Conservation (phyloP, 139 green algal species). For the Haematococcus sp. region DNA sequence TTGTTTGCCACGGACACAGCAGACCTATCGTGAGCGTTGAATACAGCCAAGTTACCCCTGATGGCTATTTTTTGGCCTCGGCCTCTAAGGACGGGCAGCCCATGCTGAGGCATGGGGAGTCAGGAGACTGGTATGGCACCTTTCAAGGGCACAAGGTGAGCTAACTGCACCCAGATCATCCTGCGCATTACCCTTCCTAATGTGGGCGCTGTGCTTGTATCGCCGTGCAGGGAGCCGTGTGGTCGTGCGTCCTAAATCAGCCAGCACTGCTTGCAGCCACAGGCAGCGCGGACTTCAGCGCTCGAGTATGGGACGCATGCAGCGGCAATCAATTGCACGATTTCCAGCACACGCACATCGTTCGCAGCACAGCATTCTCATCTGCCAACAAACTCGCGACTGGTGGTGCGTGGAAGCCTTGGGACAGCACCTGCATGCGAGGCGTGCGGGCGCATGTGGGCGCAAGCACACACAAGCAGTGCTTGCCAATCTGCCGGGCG, state of each 20-base stretch:
- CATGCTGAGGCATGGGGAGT: slow-evolving; percentile 94
- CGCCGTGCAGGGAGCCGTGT: slow-evolving; percentile 83
- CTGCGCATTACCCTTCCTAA: background rate
- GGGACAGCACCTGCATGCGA: background rate
- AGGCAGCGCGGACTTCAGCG: slow-evolving; percentile 92
- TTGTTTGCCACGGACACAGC: slow-evolving; percentile 95
- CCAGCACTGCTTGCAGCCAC: slow-evolving; percentile 86
- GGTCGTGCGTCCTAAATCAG: slow-evolving; percentile 86
- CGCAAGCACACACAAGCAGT: too few relatives aligned
- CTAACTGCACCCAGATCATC: background rate
- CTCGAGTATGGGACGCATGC: slow-evolving; percentile 93
- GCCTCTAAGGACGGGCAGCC: slow-evolving; percentile 96
- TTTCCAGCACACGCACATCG: slow-evolving; percentile 95
- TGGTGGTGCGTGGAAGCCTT: slow-evolving; percentile 47
- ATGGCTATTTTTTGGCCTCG: slow-evolving; percentile 93
- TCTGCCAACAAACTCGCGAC: slow-evolving; percentile 57
- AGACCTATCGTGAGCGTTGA: slow-evolving; percentile 94
- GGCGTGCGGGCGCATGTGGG: background rate
- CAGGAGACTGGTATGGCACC: slow-evolving; percentile 98
- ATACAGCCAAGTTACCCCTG: slow-evolving; percentile 91
- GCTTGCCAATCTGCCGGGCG: too few relatives aligned
- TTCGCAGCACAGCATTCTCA: slow-evolving; percentile 81
- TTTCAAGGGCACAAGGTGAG: slow-evolving; percentile 95
- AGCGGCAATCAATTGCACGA: slow-evolving; percentile 83
- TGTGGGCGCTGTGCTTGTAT: background rate